Base-by-base conservation (phyloP, 345 rosid genomes). In the Eucalyptus decipiens region DNA sequence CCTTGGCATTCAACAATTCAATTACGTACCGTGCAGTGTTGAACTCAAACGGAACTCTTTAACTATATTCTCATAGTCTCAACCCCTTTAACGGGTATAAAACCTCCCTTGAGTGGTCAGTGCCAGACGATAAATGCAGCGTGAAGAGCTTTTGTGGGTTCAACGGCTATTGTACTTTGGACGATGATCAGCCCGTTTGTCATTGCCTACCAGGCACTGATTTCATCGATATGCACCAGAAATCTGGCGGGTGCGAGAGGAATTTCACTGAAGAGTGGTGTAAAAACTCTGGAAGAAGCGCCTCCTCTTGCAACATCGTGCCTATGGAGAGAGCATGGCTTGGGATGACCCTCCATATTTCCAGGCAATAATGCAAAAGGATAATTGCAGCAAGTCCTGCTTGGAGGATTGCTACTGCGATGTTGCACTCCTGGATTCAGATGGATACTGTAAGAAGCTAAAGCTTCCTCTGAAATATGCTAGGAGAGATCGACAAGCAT, bases 71-170 rank as follows among this genome's bases (percentile, higher is more conserved):
- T 34, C 80, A 69, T 16, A 69, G 43, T 69, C 18, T 69, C 43
- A 34, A 69, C 8, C 0, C 1, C 26, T 9, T 0, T 34, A 9
- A 9, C 0, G 1, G 0, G 80, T 2, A 34, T 1, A 34, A 5
- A 34, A 18, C 80, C 24, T 1, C 80, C 26, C 43, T 5, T 4
- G 0, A 0, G 43, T 69, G 80, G 80, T 69, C 14, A 34, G 0
- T 0, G 5, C 43, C 4, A 3, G 80, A 18, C 2, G 80, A 69
- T 69, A 9, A 69, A 69, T 34, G 80, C 43, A 18, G 7, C 1
- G 80, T 69, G 80, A 69, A 69, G 80, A 69, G 80, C 80, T 69
- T 69, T 69, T 69, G 80, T 69, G 80, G 80, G 80, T 69, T 69
- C 80, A 69, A 69, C 42, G 5, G 80, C 80, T 69, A 69, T 69